These are phyloP conservation scores for Thraustochytrium striatum DNA, from an alignment of 352 stramenopile species.

Conservation along the genomic window DNA sequence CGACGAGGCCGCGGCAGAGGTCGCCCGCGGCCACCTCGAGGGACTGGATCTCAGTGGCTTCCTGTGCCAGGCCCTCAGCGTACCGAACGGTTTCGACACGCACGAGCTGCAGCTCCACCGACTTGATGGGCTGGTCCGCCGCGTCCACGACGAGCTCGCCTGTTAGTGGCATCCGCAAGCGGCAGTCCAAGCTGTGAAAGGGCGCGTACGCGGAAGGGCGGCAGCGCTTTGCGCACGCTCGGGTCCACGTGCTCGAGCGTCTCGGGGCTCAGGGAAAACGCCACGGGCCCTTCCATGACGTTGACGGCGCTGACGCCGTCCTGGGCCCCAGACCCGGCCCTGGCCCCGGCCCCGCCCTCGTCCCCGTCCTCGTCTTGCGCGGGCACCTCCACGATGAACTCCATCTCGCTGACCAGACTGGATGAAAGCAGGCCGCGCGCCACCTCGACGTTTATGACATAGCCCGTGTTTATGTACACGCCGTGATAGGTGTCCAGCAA, in stretches of 20 bases:
- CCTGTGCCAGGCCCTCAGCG: constrained; percentile 67
- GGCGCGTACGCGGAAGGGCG: constrained; percentile 69
- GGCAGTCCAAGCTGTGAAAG: constrained; percentile 79
- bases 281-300: too few relatives aligned
- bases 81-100: constrained; percentile 75
- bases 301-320: constrained; percentile 63
- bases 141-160: constrained; percentile 67
- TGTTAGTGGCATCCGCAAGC: constrained; percentile 78
- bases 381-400: constrained; percentile 85
- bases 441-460: constrained; percentile 75
- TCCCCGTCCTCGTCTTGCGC: constrained; percentile 48
- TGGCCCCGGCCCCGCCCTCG: constrained; percentile 40
- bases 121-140: constrained; percentile 66
- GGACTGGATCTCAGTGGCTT: constrained; percentile 89
- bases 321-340: too few relatives aligned
- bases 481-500: constrained; percentile 87
- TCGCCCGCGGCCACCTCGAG: constrained; percentile 85
- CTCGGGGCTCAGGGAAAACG: constrained; percentile 75
- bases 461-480: constrained; percentile 81
- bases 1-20: constrained; percentile 74
- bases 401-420: constrained; percentile 58
- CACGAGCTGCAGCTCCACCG: constrained; percentile 80
- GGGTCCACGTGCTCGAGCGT: constrained; percentile 72
- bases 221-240: constrained; percentile 53
- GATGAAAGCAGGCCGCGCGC: constrained; percentile 78